Base-by-base conservation (phyloP, 75 land plant species). In the Azolla pinnata region DNA sequence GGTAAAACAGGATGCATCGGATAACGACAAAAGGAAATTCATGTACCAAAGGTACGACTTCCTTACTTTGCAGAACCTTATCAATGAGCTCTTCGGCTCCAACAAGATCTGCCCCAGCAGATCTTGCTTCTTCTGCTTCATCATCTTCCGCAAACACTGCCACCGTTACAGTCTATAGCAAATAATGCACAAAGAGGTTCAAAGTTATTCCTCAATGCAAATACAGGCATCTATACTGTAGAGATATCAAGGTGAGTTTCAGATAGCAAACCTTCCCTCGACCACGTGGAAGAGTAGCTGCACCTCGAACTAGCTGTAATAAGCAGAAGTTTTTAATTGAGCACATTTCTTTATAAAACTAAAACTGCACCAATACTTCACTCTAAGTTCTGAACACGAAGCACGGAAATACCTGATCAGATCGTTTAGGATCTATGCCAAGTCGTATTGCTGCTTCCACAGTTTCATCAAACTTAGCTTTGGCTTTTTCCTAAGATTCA, bases 71-170 rank as follows among this genome's bases (percentile, higher is more conserved):
- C 50, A 71, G 64, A 44, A 91, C 82, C 45, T 66, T 68, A 52
- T 82, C 79, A 45, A 88, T 68, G 31, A 91, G 84, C 27, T 88
- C 86, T 45, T 70, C 80, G n/a, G 82, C 85, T 56, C 97, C 97
- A 40, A 91, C 93, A 35, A 88, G 55, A 78, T 91, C 92, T 52
- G 97, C 97, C 64, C 97, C 97, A 17, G 95, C 83, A 61, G 83
- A 80, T 63, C 68, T 69, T 31, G 97, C 97, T 64, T 91, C 95
- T 29, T 84, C 88, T 33, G 97, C 97, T 30, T 82, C 84, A 28
- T 66, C 65, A 4, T 89, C 97, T 67, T 91, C 89, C 27, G 97
- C 93, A 84, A 91, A 91, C 24, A 88, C 89, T 60, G 97, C 97
- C 24, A 91, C 89, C 53, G 73, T 83, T 18, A 86, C 74, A 63